phyloP scores from a whole-genome alignment of 1,284 basidiomycete species.

The Irpex sp. region DNA sequence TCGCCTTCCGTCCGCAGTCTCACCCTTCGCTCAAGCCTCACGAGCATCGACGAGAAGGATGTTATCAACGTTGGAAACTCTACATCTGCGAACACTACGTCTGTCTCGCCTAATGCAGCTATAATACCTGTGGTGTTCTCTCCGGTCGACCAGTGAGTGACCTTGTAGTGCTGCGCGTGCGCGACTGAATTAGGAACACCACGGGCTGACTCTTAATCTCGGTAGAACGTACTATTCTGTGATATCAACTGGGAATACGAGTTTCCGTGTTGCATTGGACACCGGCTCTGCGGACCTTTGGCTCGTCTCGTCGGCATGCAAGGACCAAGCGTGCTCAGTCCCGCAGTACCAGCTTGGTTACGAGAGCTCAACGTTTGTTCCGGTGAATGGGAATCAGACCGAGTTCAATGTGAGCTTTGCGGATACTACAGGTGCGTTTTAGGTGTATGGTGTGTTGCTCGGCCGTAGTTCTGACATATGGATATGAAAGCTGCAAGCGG shows the following conservation, averaged over 20 bases:
- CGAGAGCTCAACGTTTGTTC: conserved; percentile 57
- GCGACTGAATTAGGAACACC: background rate
- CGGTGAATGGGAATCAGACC: conserved; percentile 59
- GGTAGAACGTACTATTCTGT: conserved; percentile 63
- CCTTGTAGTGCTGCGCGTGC: background rate
- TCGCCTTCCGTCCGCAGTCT: conserved; percentile 6
- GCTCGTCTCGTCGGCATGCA: conserved; percentile 63
- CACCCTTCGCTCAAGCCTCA: conserved; percentile 19
- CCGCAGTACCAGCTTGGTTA: conserved; percentile 68
- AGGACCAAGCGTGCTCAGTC: conserved; percentile 48
- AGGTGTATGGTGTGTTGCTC: conserved; percentile 2
- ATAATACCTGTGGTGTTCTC: conserved; percentile 26
- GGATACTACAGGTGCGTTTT: conserved; percentile 58
- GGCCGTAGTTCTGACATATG: background rate
- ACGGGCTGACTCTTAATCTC: background rate
- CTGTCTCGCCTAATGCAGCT: conserved; percentile 19
- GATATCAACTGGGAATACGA: conserved; percentile 54
- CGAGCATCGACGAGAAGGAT: conserved; percentile 16
- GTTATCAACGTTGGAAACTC: conserved; percentile 5
- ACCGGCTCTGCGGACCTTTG: conserved; percentile 77
- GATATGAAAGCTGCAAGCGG: conserved; percentile 51
- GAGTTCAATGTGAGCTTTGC: conserved; percentile 57
- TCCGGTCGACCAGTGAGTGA: conserved; percentile 29
- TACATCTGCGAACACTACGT: conserved; percentile 13
- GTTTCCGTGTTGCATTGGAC: conserved; percentile 68